Conservation (phyloP, 371 early-diverging fungal species). For the Syncephalastrum contaminatum region DNA sequence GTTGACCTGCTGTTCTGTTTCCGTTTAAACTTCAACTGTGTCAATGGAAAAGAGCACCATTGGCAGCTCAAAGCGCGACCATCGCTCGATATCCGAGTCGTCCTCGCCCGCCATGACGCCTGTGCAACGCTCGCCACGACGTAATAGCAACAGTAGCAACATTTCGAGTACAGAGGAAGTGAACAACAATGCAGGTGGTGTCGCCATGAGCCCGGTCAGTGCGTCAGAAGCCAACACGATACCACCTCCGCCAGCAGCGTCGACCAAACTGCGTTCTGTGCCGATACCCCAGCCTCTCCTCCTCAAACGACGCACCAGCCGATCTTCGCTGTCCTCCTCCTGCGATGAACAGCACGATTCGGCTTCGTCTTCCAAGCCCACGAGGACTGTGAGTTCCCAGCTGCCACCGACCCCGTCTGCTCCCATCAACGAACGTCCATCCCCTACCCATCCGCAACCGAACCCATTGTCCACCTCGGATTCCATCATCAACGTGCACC, state of each 20-base stretch:
- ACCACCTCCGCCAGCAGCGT: constrained; percentile 16
- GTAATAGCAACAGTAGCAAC: too few relatives aligned
- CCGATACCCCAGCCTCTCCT: constrained; percentile 33
- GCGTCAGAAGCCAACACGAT: constrained; percentile 10
- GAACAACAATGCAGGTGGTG: too few relatives aligned
- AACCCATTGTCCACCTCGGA: constrained; percentile 2
- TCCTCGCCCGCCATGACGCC: too few relatives aligned
- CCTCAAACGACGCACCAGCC: constrained; percentile 25
- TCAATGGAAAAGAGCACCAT: too few relatives aligned
- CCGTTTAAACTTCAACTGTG: too few relatives aligned
- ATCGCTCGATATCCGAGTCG: too few relatives aligned
- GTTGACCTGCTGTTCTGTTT: too few relatives aligned
- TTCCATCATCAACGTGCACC: neutral
- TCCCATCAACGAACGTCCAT: constrained; percentile 8
- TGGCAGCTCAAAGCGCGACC: too few relatives aligned
- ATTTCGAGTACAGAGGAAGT: too few relatives aligned
- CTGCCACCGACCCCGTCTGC: constrained; percentile 4
- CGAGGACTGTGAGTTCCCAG: neutral
- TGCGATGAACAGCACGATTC: constrained; percentile 14
- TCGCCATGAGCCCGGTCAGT: constrained; percentile 5
- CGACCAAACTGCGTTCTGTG: constrained; percentile 23
- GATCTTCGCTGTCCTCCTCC: constrained; percentile 27
- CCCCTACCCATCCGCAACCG: constrained; percentile 1
- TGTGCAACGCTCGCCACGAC: too few relatives aligned
- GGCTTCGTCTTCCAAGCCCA: constrained; percentile 1